Evolutionary conservation across 2,329 filamentous ascomycete species (phyloP), one percentile per base, ranked within the genome.

Genomic region (Colletotrichum brevisporum): DNA sequence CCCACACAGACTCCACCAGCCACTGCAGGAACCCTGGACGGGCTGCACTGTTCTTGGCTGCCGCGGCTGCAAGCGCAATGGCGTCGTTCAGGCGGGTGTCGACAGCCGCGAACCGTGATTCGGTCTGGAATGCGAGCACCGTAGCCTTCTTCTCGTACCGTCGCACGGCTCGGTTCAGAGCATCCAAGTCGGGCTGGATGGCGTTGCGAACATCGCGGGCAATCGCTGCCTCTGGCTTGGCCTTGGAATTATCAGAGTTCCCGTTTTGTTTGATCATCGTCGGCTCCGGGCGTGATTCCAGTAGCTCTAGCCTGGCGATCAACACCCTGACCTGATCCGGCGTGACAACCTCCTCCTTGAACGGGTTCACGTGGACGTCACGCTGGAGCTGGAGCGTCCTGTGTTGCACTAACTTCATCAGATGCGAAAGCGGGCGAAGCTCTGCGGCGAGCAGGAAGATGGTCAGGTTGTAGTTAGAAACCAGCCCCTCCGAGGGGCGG

Each of bases 381-480:
- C 90, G 89, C 78, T 98, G 95, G 1, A 98, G 86, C 75, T 95
- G 90, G 9, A 97, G 83, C 2, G 94, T 97, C 41, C 94, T 89
- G 15, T 89, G 88, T 75, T 94, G 91, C 4, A 97, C 86, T 75
- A 98, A 88, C 76, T 91, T 93, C 71, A 97, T 89, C 27, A 97
- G 82, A 76, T 98, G 95, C 1, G 93, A 89, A 56, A 94, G 83
- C 0, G 95, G 95, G 3, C 93, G 91, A 31, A 98, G 84, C 80
- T 98, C 95, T 4, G 95, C 93, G 1, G 92, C 93, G 18, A 97
- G 86, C 3, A 97, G 84, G 79, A 98, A 98, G 60, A 98, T 93
- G 13, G 92, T 94, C 63, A 98, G 85, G 78, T 98, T 98, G 81
- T 95, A 97, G 79, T 97, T 93, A 5, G 94, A 97, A 6, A 98